A percentile compares a stretch with the other conserved stretches of the same genome.
Evolutionary conservation across 305 asterid genomes (phyloP).

Genomic region (Plantago coronopus): DNA sequence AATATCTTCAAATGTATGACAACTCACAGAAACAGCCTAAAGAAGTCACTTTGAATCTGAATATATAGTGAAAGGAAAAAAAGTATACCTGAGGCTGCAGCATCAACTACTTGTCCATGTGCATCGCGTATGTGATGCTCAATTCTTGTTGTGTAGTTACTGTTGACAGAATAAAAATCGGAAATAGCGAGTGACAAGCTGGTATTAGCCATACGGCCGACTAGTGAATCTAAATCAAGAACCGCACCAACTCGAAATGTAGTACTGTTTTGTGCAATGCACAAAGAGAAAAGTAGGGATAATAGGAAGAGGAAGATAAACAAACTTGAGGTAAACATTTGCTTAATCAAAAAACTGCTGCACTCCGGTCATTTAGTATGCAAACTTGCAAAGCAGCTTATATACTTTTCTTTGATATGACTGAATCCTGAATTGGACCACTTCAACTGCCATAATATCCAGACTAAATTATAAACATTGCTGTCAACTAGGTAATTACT

Average conservation of each 20-base stretch:
- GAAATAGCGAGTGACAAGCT: conserved; percentile 32
- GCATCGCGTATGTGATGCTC: conserved; percentile 33
- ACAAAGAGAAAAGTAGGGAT: conserved; percentile 8
- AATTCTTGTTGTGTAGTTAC: conserved; percentile 29
- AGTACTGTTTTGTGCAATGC: conserved; percentile 26
- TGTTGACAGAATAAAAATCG: conserved; percentile 31
- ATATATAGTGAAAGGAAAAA: neutral
- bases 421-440: neutral
- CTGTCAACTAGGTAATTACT: neutral
- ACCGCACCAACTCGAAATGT: conserved; percentile 36
- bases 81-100: conserved; percentile 34
- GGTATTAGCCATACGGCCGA: conserved; percentile 34
- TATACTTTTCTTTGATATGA: neutral
- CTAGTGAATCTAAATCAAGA: conserved; percentile 32
- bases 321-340: conserved; percentile 1
- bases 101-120: conserved; percentile 26
- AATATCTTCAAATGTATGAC: neutral
- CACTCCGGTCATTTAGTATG: neutral
- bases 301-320: conserved; percentile 1
- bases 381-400: neutral
- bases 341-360: neutral
- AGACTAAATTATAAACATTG: neutral
- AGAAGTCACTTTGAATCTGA: neutral
- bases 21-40: neutral
- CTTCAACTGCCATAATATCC: neutral